Evolutionary conservation across 345 rosid species (phyloP), one percentile per base, ranked within the genome.

Genomic region (Gossypium rotundifolium): DNA sequence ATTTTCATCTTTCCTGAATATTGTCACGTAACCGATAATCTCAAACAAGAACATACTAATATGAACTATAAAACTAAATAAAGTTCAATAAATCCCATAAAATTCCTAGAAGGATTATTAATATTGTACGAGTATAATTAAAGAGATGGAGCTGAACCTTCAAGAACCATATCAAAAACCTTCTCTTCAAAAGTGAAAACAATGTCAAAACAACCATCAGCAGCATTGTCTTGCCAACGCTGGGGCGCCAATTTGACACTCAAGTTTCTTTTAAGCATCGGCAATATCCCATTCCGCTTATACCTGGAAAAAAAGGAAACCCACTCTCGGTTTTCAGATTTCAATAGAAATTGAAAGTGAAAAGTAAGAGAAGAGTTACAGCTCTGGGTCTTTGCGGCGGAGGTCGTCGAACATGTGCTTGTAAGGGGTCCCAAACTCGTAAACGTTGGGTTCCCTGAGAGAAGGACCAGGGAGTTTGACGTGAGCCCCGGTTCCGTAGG

Each of bases 361-460:
- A 27, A 25, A 52, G 53, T 25, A 54, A 62, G 46, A 11, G 17
- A 9, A 6, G 16, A 71, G 52, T 85, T 90, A 95, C 99, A 94
- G 90, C 3, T 93, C 98, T 13, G 97, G 92, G 78, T 95, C 99
- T 80, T 95, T 91, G 81, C 97, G 98, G 74, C 97, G 80, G 81
- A 95, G 96, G 57, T 95, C 98, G 2, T 95, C 98, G 72, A 92
- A 88, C 99, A 95, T 95, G 22, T 89, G 90, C 86, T 89, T 89
- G 86, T 95, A 95, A 23, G 98, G 99, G 60, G 98, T 93, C 45
- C 99, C 98, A 55, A 93, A 95, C 2, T 95, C 97, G 82, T 95
- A 93, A 79, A 93, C 94, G 59, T 95, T 94, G 1, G 96, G 96
- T 80, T 90, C 98, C 73, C 97, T 85, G 2, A 86, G 82, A 42